Percentiles rank a stretch among this genome's conserved stretches.
These are phyloP conservation scores for Mycena kentingensis DNA, from an alignment of 768 basidiomycete genomes.

Conservation along the genomic window DNA sequence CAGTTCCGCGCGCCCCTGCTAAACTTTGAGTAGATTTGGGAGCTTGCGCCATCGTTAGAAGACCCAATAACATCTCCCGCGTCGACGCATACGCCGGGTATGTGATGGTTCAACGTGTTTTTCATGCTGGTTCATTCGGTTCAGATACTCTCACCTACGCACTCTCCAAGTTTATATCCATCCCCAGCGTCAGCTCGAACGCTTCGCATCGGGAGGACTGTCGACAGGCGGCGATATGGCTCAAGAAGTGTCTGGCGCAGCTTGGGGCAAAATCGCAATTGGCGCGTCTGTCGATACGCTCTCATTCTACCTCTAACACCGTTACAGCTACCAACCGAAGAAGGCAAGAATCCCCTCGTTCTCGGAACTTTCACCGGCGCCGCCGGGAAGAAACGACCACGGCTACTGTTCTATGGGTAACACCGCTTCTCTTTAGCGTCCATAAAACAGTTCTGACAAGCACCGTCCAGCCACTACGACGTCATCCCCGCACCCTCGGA, in stretches of 20 bases:
- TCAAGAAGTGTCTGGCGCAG: constrained; percentile 85
- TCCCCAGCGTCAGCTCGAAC: constrained; percentile 80
- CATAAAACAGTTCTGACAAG: neutral
- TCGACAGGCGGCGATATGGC: constrained; percentile 90
- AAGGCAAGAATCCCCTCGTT: constrained; percentile 83
- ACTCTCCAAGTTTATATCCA: constrained; percentile 81
- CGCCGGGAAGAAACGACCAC: constrained; percentile 54
- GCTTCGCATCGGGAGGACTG: constrained; percentile 79
- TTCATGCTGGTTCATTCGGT: constrained; percentile 4
- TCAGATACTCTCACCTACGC: constrained; percentile 77
- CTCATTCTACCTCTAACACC: neutral
- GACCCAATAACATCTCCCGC: constrained; percentile 20
- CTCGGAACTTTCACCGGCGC: constrained; percentile 83
- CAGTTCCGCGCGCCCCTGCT: neutral
- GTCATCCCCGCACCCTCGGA: constrained; percentile 80
- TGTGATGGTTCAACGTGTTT: neutral
- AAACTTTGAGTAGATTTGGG: constrained; percentile 51
- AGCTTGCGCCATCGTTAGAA: constrained; percentile 39
- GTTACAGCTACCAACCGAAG: constrained; percentile 70
- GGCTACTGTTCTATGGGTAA: constrained; percentile 90
- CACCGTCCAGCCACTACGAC: constrained; percentile 79
- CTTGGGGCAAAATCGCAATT: constrained; percentile 83
- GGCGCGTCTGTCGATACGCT: constrained; percentile 40
- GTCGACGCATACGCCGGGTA: constrained; percentile 25
- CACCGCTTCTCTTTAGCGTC: constrained; percentile 18